Base-by-base conservation (phyloP, 345 rosid genomes). In the Clausena lansium region DNA sequence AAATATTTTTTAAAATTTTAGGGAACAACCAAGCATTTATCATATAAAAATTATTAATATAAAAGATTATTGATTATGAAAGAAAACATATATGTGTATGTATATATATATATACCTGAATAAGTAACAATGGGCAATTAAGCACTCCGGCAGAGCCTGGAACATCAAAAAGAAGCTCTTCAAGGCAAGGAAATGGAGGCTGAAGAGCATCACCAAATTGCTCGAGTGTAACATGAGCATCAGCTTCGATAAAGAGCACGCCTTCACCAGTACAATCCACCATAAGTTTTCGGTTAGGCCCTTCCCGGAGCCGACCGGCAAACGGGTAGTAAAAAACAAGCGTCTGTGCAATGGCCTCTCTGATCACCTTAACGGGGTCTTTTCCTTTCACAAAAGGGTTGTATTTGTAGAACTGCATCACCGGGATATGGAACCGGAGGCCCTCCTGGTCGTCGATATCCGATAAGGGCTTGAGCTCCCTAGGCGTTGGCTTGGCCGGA, bases 201-300 rank as follows among this genome's bases (percentile, higher is more conserved):
- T 77, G 84, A 75, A 88, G 88, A 7, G 71, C 82, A 81, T 81
- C 80, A 39, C 87, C 89, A 41, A 90, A 81, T 38, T 85, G 80
- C 4, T 83, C 72, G 6, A 90, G 84, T 5, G 84, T 22, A 33
- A 86, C 87, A 35, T 88, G 87, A 15, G 89, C 87, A 45, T 88
- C 88, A 1, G 89, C 94, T 45, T 88, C 94, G 2, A 84, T 80
- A 71, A 90, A 86, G 81, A 86, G 0, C 45, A 76, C 81, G 7
- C 92, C 92, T 39, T 87, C 92, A 0, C 85, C 88, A 55, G 81
- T 84, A 45, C 92, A 91, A 28, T 89, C 94, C 86, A 91, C 90
- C 36, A 77, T 69, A 6, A 89, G 91, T 71, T 87, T 89, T 11
- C 87, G 74, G 78, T 86, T 80, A 2, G 74, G 54, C 13, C 79